phyloP scores from a whole-genome alignment of 345 rosid species.

The Schrenkiella parvula region DNA sequence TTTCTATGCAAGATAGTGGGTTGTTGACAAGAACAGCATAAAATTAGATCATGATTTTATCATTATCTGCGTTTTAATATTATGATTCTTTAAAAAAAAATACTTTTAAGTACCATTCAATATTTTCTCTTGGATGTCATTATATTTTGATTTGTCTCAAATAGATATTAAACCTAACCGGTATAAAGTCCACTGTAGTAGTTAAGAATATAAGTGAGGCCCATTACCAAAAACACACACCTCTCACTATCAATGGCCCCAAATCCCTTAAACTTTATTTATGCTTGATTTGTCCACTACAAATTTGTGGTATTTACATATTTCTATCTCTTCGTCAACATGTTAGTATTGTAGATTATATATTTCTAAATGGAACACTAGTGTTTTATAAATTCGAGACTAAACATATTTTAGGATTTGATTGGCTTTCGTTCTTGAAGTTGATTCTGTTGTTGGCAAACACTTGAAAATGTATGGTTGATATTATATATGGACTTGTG shows the following conservation, averaged over 20 bases:
- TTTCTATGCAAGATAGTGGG: not conserved
- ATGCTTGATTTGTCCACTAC: not conserved
- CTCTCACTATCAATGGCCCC: conserved; percentile 15
- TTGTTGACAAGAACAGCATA: conserved; percentile 6
- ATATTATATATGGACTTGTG: not conserved
- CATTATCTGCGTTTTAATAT: not conserved
- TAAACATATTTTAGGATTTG: not conserved
- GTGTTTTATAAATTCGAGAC: too few species aligned
- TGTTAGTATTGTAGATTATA: not conserved
- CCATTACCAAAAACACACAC: conserved; percentile 13
- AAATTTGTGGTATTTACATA: not conserved
- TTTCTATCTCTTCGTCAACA: conserved; percentile 7
- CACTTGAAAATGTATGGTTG: not conserved
- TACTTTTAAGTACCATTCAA: not conserved
- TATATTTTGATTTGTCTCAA: not conserved
- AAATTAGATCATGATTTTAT: not conserved
- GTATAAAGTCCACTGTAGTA: not conserved
- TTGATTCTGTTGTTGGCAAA: too few species aligned
- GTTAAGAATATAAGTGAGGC: not conserved
- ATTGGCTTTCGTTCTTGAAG: not conserved
- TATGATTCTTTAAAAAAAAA: not conserved
- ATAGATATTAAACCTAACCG: not conserved
- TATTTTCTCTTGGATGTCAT: not conserved
- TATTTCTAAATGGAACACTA: not conserved
- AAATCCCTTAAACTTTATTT: not conserved